Evolutionary conservation across 176 grass and related monocot species (phyloP).

Genomic region (Canna indica): DNA sequence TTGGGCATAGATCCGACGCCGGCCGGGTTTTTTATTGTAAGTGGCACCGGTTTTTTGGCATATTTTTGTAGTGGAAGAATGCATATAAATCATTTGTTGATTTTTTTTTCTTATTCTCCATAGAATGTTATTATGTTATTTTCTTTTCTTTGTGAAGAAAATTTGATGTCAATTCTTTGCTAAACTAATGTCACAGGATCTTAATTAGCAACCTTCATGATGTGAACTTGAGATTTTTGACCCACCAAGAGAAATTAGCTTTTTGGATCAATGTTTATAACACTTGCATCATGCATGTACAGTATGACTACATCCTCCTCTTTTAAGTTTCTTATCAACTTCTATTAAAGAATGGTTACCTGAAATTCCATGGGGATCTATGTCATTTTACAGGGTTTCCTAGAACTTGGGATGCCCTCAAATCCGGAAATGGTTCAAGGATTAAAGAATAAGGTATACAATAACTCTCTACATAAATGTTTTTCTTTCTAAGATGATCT

Average conservation of each 20-base stretch:
- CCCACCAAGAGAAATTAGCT: slow-evolving; percentile 62
- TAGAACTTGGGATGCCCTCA: slow-evolving; percentile 71
- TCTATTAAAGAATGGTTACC: neutral
- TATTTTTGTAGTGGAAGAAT: no score
- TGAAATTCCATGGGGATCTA: neutral
- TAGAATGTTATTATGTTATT: neutral
- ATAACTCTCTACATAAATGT: no score
- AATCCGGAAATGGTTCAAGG: slow-evolving; percentile 56
- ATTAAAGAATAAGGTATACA: slow-evolving; percentile 52
- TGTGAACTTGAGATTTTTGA: slow-evolving; percentile 48
- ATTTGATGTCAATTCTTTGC: neutral
- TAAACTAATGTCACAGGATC: slow-evolving; percentile 24
- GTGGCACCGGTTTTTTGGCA: no score
- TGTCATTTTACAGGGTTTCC: slow-evolving; percentile 39
- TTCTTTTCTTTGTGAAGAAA: neutral
- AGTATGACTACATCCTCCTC: slow-evolving; percentile 9
- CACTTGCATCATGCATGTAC: slow-evolving; percentile 93
- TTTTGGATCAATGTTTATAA: slow-evolving; percentile 95
- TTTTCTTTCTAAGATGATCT: neutral
- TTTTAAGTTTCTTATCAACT: neutral
- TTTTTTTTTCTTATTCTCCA: neutral
- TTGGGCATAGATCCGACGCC: no score
- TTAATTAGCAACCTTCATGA: slow-evolving; percentile 53
- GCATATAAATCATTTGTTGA: no score
- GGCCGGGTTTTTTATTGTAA: no score